Percentiles rank a stretch among this genome's conserved stretches.
Evolutionary conservation across 2,329 filamentous ascomycete species (phyloP).

Genomic region (Fusarium hostae): DNA sequence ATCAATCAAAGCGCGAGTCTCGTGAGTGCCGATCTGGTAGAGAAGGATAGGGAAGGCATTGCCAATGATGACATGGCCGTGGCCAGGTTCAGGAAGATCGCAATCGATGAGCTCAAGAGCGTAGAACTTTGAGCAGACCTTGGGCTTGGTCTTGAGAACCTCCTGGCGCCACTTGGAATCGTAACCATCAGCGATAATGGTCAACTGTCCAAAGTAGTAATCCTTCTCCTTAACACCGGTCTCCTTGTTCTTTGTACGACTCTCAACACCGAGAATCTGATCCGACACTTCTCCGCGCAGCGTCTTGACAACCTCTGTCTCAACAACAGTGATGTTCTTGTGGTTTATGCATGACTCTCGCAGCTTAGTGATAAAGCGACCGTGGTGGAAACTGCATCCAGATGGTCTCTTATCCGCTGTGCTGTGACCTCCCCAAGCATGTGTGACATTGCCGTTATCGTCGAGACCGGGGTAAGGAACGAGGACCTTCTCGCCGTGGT

Average conservation of each 20-base stretch:
- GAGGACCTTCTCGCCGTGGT: slow-evolving; percentile 75
- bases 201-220: slow-evolving; percentile 88
- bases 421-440: slow-evolving; percentile 50
- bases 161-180: slow-evolving; percentile 89
- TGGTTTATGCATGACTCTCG: slow-evolving; percentile 78
- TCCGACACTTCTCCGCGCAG: slow-evolving; percentile 75
- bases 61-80: slow-evolving; percentile 89
- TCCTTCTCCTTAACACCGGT: slow-evolving; percentile 70
- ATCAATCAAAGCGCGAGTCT: slow-evolving; percentile 91
- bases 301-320: slow-evolving; percentile 84
- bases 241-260: slow-evolving; percentile 69
- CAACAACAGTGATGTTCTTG: slow-evolving; percentile 88
- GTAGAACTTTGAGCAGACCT: slow-evolving; percentile 97
- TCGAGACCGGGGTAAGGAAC: slow-evolving; percentile 82
- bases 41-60: slow-evolving; percentile 82
- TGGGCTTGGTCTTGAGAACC: slow-evolving; percentile 77
- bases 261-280: slow-evolving; percentile 85
- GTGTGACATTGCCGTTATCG: slow-evolving; percentile 55
- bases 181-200: slow-evolving; percentile 92
- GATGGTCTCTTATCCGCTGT: slow-evolving; percentile 61
- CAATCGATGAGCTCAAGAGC: slow-evolving; percentile 92
- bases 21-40: slow-evolving; percentile 96
- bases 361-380: slow-evolving; percentile 87
- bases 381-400: slow-evolving; percentile 91
- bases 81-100: slow-evolving; percentile 76